These are phyloP conservation scores for Acanthamoeba sp. DNA, from an alignment of 208 protist species.

Conservation along the genomic window DNA sequence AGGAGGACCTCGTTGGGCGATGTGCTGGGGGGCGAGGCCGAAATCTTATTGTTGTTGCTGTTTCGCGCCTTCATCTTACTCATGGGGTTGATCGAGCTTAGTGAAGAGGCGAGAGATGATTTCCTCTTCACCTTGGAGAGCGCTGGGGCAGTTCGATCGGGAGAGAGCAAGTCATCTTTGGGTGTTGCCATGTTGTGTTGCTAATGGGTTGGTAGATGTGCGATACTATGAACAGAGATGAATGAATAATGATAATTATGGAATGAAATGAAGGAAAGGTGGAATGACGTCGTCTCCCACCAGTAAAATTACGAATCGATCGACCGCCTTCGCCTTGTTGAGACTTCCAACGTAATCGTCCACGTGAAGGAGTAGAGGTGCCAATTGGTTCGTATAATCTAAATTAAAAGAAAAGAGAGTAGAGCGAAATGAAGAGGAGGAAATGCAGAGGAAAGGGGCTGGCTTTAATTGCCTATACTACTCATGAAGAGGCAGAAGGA, in stretches of 20 bases:
- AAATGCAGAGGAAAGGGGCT: background rate
- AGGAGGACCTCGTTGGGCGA: background rate
- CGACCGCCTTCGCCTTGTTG: background rate
- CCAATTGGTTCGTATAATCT: background rate
- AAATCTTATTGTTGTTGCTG: background rate
- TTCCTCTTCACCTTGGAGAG: conserved; percentile 1
- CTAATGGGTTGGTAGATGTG: too few species aligned
- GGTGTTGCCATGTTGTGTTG: background rate
- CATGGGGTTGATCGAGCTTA: conserved; percentile 49
- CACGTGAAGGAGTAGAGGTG: background rate
- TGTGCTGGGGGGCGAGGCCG: background rate
- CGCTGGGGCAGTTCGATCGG: background rate
- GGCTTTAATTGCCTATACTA: conserved; percentile 33
- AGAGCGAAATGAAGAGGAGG: background rate
- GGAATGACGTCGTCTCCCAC: background rate
- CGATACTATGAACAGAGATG: background rate
- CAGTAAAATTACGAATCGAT: conserved; percentile 9
- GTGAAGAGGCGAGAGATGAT: conserved; percentile 3
- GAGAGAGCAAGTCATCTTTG: background rate
- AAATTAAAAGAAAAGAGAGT: conserved; percentile 9
- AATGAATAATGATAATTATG: background rate
- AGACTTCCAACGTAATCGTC: conserved; percentile 6
- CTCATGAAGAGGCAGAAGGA: background rate
- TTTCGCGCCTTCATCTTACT: conserved; percentile 45
- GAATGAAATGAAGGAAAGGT: too few species aligned